Percentiles rank a stretch among this genome's conserved stretches.
Evolutionary conservation across 805 yeast genomes (phyloP).

Genomic region (Candida nanaspora): DNA sequence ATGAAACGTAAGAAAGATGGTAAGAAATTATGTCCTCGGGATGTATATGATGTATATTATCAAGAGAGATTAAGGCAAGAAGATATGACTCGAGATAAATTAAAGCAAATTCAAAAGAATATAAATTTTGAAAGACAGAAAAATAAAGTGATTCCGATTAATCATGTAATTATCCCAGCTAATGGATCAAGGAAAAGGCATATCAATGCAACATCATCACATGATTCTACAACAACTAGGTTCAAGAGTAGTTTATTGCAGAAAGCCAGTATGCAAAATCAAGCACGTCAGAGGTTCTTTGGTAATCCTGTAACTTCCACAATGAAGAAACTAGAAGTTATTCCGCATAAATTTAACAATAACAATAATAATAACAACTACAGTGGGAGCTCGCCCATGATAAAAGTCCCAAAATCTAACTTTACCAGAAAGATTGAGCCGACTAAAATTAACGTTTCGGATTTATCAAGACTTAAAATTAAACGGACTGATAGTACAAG

Average conservation of each 20-base stretch:
- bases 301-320: background rate
- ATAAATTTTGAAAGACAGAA: conserved; percentile 33
- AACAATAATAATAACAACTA: background rate
- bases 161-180: conserved; percentile 18
- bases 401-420: background rate
- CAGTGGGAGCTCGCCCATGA: too few species aligned
- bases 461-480: background rate
- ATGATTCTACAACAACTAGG: background rate
- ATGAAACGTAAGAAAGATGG: conserved; percentile 8
- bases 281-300: conserved; percentile 14
- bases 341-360: background rate
- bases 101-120: conserved; percentile 33
- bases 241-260: conserved; percentile 24
- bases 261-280: conserved; percentile 23
- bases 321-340: conserved; percentile 7
- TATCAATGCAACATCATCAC: background rate
- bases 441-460: background rate
- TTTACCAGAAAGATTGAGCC: background rate
- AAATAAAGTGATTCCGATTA: conserved; percentile 30
- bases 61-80: conserved; percentile 36
- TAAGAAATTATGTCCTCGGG: conserved; percentile 32
- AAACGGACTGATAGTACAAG: too few species aligned
- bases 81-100: conserved; percentile 35
- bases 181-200: conserved; percentile 5
- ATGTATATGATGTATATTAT: conserved; percentile 31